Base-by-base conservation (phyloP, 1,139 yeast genomes). In the Hyphopichia pseudoburtonii region DNA sequence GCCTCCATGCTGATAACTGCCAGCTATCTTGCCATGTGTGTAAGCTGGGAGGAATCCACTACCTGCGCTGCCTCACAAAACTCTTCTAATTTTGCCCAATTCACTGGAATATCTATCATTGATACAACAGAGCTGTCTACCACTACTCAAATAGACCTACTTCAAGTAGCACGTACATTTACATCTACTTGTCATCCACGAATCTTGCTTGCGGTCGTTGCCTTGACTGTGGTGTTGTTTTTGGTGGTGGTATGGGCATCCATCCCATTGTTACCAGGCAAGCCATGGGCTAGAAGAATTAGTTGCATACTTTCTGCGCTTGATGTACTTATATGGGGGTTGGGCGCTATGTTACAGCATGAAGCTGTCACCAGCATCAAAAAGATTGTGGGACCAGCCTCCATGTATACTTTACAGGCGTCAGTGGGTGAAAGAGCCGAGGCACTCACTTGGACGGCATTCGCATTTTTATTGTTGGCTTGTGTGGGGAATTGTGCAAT, bases 341-440 rank as follows among this genome's bases (percentile, higher is more conserved):
- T 82, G 32, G 88, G 88, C 0, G 71, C 87, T 2, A 80, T 83
- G 75, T 73, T 87, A 66, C 74, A 75, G 35, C 82, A 80, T 45
- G 81, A 82, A 33, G 86, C 86, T 0, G 69, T 72, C 0, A 64
- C 62, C 30, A 64, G 84, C 0, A 70, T 77, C 3, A 48, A 56
- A 3, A 50, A 55, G 5, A 52, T 81, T 34, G 70, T 80, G 1
- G 66, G 70, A 2, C 59, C 65, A 1, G 70, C 86, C 3, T 79
- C 86, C 25, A 66, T 80, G 70, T 57, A 69, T 0, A 64, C 78
- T 3, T 52, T 83, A 0, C 37, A 50, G 5, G 78, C 75, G 0
- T 48, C 54, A 5, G 52, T 56, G 4, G 92, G 92, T 2, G 48
- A 43, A 1, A 66, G 83, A 38, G 86, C 89, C 0, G 66, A 71